phyloP scores from a whole-genome alignment of 257 asterid genomes.

The Solanum pimpinellifolium region DNA sequence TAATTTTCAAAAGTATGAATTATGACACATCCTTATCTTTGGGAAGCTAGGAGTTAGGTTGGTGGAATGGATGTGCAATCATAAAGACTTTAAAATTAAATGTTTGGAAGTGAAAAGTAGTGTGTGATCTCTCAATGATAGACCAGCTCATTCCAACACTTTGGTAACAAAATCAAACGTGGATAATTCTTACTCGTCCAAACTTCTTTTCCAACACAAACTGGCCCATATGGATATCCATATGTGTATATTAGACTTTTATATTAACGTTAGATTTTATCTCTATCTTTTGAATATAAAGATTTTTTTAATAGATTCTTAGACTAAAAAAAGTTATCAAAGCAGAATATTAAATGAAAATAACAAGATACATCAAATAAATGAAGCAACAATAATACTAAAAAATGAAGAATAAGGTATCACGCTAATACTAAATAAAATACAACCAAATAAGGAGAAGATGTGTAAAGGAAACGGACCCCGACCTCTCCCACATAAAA shows the following conservation, averaged over 20 bases:
- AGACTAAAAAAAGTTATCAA: not conserved
- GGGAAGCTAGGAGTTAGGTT: not conserved
- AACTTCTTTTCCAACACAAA: not conserved
- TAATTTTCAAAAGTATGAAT: not conserved
- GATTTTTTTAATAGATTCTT: not conserved
- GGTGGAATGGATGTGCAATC: not conserved
- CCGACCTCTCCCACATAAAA: not conserved
- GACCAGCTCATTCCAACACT: not conserved
- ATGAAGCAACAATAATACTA: not conserved
- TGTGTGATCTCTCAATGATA: not conserved
- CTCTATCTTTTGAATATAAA: not conserved
- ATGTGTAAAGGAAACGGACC: not conserved
- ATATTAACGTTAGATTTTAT: too few relatives aligned
- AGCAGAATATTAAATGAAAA: not conserved
- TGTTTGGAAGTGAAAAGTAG: not conserved
- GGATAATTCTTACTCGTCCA: not conserved
- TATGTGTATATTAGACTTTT: not conserved
- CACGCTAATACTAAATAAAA: not conserved
- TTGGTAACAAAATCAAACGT: not conserved
- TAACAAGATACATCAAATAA: not conserved
- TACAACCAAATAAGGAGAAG: not conserved
- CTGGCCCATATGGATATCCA: not conserved
- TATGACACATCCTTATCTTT: not conserved
- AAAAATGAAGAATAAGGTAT: not conserved
- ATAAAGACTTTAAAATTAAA: not conserved